Percentiles rank a stretch among this genome's conserved stretches.
Conservation (phyloP, 2,329 filamentous ascomycete species). For the Calonectria pteridis region DNA sequence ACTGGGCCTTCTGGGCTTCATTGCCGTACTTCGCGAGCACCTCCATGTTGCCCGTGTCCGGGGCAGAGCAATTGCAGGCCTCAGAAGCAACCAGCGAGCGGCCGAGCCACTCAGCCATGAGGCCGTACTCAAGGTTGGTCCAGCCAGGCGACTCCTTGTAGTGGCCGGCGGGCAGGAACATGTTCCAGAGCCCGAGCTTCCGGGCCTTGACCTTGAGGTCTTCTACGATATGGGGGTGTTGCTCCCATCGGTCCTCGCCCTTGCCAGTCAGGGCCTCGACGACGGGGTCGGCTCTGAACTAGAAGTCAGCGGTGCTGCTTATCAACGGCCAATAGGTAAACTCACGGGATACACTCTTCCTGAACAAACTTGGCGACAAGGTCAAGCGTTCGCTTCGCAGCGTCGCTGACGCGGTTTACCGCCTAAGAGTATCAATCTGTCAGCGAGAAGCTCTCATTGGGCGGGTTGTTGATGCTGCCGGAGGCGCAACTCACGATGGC, state of each 20-base stretch:
- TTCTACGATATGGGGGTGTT: conserved; percentile 85
- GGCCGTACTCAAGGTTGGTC: conserved; percentile 94
- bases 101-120: conserved; percentile 97
- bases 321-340: background rate
- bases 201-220: conserved; percentile 88
- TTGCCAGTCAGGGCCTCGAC: conserved; percentile 84
- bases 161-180: conserved; percentile 96
- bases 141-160: conserved; percentile 96
- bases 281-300: conserved; percentile 78
- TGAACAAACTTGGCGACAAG: conserved; percentile 96
- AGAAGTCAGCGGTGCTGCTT: conserved; percentile 19
- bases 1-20: conserved; percentile 84
- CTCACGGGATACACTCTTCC: conserved; percentile 89
- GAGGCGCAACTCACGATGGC: conserved; percentile 45
- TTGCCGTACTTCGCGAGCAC: conserved; percentile 93
- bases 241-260: conserved; percentile 82
- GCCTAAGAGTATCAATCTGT: conserved; percentile 50
- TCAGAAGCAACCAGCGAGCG: conserved; percentile 87
- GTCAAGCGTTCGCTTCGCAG: conserved; percentile 86
- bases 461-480: background rate
- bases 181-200: conserved; percentile 93
- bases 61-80: conserved; percentile 90
- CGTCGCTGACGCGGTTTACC: conserved; percentile 78
- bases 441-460: background rate
- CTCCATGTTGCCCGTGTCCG: conserved; percentile 97